Evolutionary conservation across 2,329 filamentous ascomycete genomes (phyloP).

Genomic region (Cladophialophora exuberans): DNA sequence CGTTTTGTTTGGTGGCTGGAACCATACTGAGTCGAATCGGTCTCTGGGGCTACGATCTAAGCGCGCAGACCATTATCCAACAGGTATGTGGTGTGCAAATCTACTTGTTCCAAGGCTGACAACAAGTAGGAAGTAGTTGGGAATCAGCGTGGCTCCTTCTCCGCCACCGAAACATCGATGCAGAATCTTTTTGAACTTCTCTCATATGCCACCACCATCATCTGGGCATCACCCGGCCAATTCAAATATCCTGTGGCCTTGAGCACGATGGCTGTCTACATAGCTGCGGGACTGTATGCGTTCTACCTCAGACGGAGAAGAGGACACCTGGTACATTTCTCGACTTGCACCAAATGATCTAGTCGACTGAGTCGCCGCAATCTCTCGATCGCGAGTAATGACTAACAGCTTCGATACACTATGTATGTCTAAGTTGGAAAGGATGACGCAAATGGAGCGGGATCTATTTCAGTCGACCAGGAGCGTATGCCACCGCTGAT

Average conservation of each 20-base stretch:
- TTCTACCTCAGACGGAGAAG: constrained; percentile 57
- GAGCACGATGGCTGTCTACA: constrained; percentile 57
- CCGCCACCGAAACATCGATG: constrained; percentile 66
- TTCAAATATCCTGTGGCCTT: constrained; percentile 67
- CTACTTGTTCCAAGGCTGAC: background rate
- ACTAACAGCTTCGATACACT: too few species aligned
- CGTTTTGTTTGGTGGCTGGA: constrained; percentile 54
- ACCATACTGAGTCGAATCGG: constrained; percentile 62
- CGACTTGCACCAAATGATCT: constrained; percentile 31
- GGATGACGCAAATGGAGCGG: too few species aligned
- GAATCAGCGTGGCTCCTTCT: constrained; percentile 66
- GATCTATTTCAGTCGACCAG: too few species aligned
- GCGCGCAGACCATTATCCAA: constrained; percentile 63
- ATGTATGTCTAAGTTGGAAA: too few species aligned
- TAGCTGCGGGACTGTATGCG: constrained; percentile 45
- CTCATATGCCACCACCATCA: constrained; percentile 67
- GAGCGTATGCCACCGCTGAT: too few species aligned
- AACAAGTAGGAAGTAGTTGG: constrained; percentile 30
- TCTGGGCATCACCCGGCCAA: constrained; percentile 64
- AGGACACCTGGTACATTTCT: constrained; percentile 62
- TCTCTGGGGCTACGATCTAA: constrained; percentile 65
- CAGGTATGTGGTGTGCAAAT: background rate
- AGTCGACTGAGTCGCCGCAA: too few species aligned
- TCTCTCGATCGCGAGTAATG: too few species aligned
- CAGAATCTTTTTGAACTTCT: constrained; percentile 73